A percentile compares a stretch with the other conserved stretches of the same genome.
Evolutionary conservation across 2,329 filamentous ascomycete genomes (phyloP).

Genomic region (Colletotrichum phormii): DNA sequence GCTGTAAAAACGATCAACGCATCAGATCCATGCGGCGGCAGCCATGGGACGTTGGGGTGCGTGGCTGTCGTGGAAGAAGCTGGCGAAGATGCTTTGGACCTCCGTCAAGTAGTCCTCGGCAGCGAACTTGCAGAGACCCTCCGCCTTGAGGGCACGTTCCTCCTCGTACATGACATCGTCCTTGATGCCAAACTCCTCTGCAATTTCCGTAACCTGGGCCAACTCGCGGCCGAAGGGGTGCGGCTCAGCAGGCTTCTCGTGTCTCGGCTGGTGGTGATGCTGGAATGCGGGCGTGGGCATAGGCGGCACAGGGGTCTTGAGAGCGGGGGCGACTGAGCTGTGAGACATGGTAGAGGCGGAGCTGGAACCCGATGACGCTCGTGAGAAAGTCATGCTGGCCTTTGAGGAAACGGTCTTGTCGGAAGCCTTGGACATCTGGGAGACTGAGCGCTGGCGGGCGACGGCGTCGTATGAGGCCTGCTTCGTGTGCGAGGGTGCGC

Average conservation of each 20-base stretch:
- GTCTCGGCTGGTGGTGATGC: slow-evolving; percentile 42
- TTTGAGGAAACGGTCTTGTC: slow-evolving; percentile 66
- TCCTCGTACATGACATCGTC: slow-evolving; percentile 78
- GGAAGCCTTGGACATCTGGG: slow-evolving; percentile 67
- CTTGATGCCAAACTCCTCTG: slow-evolving; percentile 82
- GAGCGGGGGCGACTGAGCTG: slow-evolving; percentile 45
- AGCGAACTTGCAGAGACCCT: slow-evolving; percentile 78
- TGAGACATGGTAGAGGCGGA: slow-evolving; percentile 61
- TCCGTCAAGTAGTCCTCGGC: slow-evolving; percentile 88
- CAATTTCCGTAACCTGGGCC: slow-evolving; percentile 91
- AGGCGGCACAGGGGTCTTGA: slow-evolving; percentile 44
- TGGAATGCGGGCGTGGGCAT: slow-evolving; percentile 49
- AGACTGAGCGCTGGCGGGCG: slow-evolving; percentile 73
- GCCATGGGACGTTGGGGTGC: slow-evolving; percentile 41
- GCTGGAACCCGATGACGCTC: slow-evolving; percentile 68
- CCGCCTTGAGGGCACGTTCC: slow-evolving; percentile 74
- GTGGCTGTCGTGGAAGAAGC: slow-evolving; percentile 63
- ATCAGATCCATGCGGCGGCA: slow-evolving; percentile 63
- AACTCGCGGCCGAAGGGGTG: slow-evolving; percentile 92
- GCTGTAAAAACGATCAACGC: neutral
- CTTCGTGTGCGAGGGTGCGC: slow-evolving; percentile 90
- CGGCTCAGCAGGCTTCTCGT: slow-evolving; percentile 51
- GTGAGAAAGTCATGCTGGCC: slow-evolving; percentile 65
- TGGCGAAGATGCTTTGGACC: slow-evolving; percentile 76
- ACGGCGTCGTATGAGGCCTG: slow-evolving; percentile 80